These are phyloP conservation scores for Phyllosticta ampelicida DNA, from an alignment of 2,329 filamentous ascomycete genomes.

Conservation along the genomic window DNA sequence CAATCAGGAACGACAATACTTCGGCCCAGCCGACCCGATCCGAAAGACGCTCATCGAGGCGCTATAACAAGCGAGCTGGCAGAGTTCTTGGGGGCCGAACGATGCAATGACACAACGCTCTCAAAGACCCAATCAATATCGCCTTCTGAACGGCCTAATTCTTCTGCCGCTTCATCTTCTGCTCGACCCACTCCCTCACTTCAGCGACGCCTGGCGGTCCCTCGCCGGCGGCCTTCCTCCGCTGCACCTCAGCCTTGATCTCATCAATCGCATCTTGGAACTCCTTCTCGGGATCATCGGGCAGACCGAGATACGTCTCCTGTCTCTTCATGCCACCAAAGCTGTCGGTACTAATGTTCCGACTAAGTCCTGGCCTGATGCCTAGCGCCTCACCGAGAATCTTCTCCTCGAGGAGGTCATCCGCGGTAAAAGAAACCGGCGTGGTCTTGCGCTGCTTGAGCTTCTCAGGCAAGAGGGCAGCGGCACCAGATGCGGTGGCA, in stretches of 20 bases:
- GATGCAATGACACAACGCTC: too few species aligned
- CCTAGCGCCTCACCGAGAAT: constrained; percentile 7
- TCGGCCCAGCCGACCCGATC: too few species aligned
- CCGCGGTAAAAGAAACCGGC: neutral
- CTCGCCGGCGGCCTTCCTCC: constrained; percentile 36
- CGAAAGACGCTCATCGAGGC: too few species aligned
- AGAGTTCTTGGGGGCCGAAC: too few species aligned
- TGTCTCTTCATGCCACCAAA: constrained; percentile 16
- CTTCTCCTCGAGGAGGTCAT: constrained; percentile 9
- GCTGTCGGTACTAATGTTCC: constrained; percentile 3
- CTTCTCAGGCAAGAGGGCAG: neutral
- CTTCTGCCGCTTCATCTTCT: constrained; percentile 20
- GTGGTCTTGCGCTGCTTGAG: neutral
- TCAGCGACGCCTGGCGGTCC: constrained; percentile 26
- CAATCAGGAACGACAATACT: too few species aligned
- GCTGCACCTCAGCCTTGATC: constrained; percentile 61
- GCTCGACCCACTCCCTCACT: constrained; percentile 25
- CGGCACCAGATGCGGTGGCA: constrained; percentile 36
- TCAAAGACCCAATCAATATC: too few species aligned
- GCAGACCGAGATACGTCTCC: constrained; percentile 33
- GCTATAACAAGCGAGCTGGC: too few species aligned
- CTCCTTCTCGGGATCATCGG: constrained; percentile 63
- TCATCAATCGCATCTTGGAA: constrained; percentile 69
- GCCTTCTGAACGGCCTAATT: neutral
- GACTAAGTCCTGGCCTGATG: constrained; percentile 2